Evolutionary conservation across 768 basidiomycete genomes (phyloP), one percentile per base, ranked within the genome.

Genomic region (Tricholoma saponaceum): DNA sequence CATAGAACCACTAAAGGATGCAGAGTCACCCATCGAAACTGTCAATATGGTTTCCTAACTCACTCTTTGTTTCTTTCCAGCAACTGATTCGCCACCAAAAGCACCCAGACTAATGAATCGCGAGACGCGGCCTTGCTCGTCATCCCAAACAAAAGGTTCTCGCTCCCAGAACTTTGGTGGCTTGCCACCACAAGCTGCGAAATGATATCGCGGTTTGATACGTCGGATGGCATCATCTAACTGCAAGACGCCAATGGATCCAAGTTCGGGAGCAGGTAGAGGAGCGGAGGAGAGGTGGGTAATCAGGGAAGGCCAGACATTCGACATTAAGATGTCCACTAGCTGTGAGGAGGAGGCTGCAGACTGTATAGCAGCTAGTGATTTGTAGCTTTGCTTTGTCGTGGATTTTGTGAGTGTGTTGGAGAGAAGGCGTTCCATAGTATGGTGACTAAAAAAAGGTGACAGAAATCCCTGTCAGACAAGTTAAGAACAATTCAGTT

Each of bases 151-250:
- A 67, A 87, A 96, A 0, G 97, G 95, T 58, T 98, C 95, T 53
- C 95, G 78, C 70, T 99, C 97, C 95, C 95, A 98, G 69, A 97
- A 99, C 54, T 79, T 81, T 0, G 89, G 79, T 13, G 83, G 81
- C n/a, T 77, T 72, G 0, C 85, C 84, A 13, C 82, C 84, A 8
- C 78, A 78, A 51, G 83, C 81, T 20, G 89, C 83, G 67, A 98
- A 92, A 64, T 95, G 86, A 74, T 99, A 99, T 51, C 91, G 82
- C 2, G 96, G 95, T 64, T 87, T 88, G 23, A 81, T 83, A 58
- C 79, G 80, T 23, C 77, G 75, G 33, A 89, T 76, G 1, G 87
- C 70, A 37, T 90, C 86, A 60, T 89, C 84, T 5, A 91, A 72
- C 14, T 87, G 82, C 0, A 79, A 76, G 0, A 83, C 83, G 4